Percentiles rank a stretch among this genome's conserved stretches.
Conservation (phyloP, 2,329 filamentous ascomycete genomes). For the Scedosporium minutisporum region DNA sequence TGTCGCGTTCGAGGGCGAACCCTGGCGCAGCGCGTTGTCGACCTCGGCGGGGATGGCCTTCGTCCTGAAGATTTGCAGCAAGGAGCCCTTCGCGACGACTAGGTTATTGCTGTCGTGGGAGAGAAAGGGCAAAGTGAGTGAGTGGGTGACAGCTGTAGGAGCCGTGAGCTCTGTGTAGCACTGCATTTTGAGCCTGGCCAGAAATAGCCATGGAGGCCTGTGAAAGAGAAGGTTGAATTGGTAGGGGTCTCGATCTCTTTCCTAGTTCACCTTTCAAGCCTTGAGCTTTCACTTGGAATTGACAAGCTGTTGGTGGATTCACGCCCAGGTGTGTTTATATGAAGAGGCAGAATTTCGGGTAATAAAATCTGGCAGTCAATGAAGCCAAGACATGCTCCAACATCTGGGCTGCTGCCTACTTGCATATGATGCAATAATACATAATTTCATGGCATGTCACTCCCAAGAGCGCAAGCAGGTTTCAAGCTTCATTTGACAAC, state of each 20-base stretch:
- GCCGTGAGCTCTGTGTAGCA: conserved; percentile 94
- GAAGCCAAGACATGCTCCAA: background rate
- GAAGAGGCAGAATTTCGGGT: background rate
- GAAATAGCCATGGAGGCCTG: background rate
- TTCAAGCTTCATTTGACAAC: background rate
- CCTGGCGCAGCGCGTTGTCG: conserved; percentile 32
- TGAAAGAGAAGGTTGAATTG: background rate
- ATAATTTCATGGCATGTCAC: background rate
- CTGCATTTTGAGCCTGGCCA: conserved; percentile 58
- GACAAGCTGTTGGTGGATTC: background rate
- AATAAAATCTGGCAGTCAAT: too few species aligned
- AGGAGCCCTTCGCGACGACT: conserved; percentile 81
- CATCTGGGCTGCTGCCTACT: background rate
- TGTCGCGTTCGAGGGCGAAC: conserved; percentile 13
- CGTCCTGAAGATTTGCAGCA: conserved; percentile 82
- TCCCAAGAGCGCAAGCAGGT: background rate
- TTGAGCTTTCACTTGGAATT: background rate
- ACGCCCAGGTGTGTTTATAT: background rate
- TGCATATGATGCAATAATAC: background rate
- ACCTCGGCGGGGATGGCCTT: conserved; percentile 57
- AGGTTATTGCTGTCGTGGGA: conserved; percentile 72
- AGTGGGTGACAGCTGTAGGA: conserved; percentile 88
- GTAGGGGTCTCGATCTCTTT: background rate
- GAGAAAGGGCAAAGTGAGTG: conserved; percentile 68
- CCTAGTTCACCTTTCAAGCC: background rate